Evolutionary conservation across 192 early-diverging fungal genomes (phyloP), one percentile per base, ranked within the genome.

Genomic region (Chytriomyces confervae): DNA sequence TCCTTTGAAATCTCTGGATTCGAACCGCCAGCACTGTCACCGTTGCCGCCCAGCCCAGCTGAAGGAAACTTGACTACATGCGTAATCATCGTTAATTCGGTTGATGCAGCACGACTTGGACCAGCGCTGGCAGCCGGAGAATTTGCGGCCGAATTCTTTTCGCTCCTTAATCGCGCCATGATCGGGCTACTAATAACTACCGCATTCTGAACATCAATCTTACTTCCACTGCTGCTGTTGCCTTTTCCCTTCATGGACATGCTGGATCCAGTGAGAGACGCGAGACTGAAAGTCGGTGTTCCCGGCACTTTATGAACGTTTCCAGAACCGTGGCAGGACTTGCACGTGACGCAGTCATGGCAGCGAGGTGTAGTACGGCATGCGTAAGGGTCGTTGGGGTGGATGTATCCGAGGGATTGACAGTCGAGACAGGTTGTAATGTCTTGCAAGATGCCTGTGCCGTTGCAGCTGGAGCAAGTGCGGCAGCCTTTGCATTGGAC

Each of bases 331-430:
- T 48, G 62, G 47, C 63, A 76, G 0, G 74, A 29, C 46, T 74
- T 66, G 49, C 74, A 76, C 13, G 74, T 8, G 47, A 76, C 66
- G 23, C 74, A 76, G 8, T 20, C 23, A 2, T 9, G 6, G 46
- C 74, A 66, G 6, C 69, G 69, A 44, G 18, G 51, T 7, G 74
- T 66, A 18, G 51, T 76, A 1, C 74, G 61, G 27, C 74, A 76
- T 6, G 74, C 18, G 47, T 66, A 76, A 0, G 74, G 74, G 9
- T 76, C 74, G 49, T 76, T 76, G 61, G 63, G 74, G 46, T 76
- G 74, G 62, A 76, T 66, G 49, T 66, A 76, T 51, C 74, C 74
- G 20, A 74, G 61, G 13, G 72, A 74, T 57, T 74, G 72, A 36
- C 72, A 76, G 44, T 76, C 74, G 11, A 76, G 57, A 0, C 74